Base-by-base conservation (phyloP, 495 filamentous ascomycete genomes). In the Neurospora sp. region DNA sequence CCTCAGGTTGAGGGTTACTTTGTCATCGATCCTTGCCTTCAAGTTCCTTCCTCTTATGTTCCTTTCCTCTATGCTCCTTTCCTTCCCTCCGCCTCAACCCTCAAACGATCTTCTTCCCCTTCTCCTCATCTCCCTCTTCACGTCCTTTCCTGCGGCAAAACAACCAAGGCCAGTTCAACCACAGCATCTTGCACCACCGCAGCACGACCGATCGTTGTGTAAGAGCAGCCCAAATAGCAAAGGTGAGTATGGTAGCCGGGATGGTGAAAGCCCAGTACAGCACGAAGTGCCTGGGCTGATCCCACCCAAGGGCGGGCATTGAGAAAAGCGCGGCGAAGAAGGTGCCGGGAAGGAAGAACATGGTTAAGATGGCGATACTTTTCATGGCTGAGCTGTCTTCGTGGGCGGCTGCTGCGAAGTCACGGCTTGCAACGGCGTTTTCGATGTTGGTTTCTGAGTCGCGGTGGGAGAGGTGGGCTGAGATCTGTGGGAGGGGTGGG, bases 321-420 rank as follows among this genome's bases (percentile, higher is more conserved):
- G 77, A 74, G 37, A 82, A 79, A 3, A 83, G 59, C 7, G 82
- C 81, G 12, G 84, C 81, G 10, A 85, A 72, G 69, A 88, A 88
- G 16, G 84, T 88, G 0, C 85, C 86, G 0, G 86, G 86, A 3
- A 89, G 74, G 75, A 89, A 88, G 16, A 85, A 77, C 86, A 89
- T 87, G 31, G 87, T 86, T 38, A 89, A 75, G 4, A 84, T 79
- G 10, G 87, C 86, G 37, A 89, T 84, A 39, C 83, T 84, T 73
- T 84, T 87, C 86, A 88, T 89, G 5, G 82, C 82, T 7, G 82
- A 82, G 62, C 82, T 85, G 71, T 88, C 85, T 41, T 79, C 74
- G 70, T 82, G 82, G 46, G 82, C 82, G 41, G 80, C 80, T 39
- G 77, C 77, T 16, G 86, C 82, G 31, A 88, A 80, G 72, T 81